Evolutionary conservation across 768 basidiomycete species (phyloP), one percentile per base, ranked within the genome.

Genomic region (Leccinum subgranulosum): DNA sequence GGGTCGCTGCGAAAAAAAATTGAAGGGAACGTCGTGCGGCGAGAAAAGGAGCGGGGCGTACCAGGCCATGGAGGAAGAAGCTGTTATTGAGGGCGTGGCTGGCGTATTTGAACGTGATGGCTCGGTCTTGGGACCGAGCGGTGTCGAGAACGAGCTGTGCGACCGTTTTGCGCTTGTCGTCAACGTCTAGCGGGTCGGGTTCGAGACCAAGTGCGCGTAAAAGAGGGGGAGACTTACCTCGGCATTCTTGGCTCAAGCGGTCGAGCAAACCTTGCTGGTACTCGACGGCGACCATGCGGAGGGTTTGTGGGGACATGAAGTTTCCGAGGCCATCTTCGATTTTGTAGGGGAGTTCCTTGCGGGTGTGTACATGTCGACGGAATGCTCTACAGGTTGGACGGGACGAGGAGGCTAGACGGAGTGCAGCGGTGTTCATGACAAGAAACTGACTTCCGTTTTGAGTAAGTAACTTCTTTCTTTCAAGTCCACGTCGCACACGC

Each of bases 31-130:
- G 6, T 21, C 17, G 6, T n/a, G 31, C 4, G 1, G 15, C 2
- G 17, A 34, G n/a, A 29, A 19, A 12, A 1, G 15, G 6, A 21
- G 21, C 5, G 12, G 28, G 28, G 80, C 93, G 52, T 70, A 98
- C 96, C 39, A 99, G 79, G 56, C 79, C 80, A 62, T 91, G 82
- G 28, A 99, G 81, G 80, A 98, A 98, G 81, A 92, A 98, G 64
- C 86, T 86, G 73, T 97, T 98, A 76, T 98, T 99, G 60, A 98
- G 77, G 6, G 96, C 92, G 49, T 92, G 82, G 61, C 89, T 89
- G 4, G 95, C 94, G 67, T 95, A 94, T 73, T 91, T 96, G 74
- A 94, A 98, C 25, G 84, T 83, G 53, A 95, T 73, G 1, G 84
- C 80, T 53, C 84, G 74, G 23, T 81, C 76, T 45, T 81, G 82